These are phyloP conservation scores for Ceratobasidium sp. DNA, from an alignment of 1,284 basidiomycete genomes.

Conservation along the genomic window DNA sequence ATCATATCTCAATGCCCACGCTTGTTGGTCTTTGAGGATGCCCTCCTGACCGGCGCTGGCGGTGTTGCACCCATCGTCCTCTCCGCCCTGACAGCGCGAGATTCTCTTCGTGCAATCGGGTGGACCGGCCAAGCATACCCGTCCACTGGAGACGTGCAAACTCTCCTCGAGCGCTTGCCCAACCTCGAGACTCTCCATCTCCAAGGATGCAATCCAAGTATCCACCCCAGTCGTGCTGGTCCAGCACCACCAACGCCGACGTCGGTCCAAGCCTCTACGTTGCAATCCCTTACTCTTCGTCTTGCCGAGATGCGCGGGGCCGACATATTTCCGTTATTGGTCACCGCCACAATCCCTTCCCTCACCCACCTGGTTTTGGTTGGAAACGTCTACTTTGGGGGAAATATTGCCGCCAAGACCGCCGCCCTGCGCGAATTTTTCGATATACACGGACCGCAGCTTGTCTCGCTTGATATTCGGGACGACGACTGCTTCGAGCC, in stretches of 20 bases:
- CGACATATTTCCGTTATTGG: conserved; percentile 27
- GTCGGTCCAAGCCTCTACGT: conserved; percentile 1
- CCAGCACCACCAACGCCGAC: conserved; percentile 19
- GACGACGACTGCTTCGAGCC: conserved; percentile 36
- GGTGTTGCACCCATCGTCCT: background rate
- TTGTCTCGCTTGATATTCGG: conserved; percentile 31
- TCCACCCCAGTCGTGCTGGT: background rate
- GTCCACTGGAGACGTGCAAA: conserved; percentile 27
- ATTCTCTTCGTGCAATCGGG: conserved; percentile 31
- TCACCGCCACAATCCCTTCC: conserved; percentile 19
- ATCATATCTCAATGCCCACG: conserved; percentile 34
- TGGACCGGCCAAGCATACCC: conserved; percentile 39
- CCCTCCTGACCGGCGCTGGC: conserved; percentile 27
- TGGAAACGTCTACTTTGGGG: conserved; percentile 38
- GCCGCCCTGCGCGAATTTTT: conserved; percentile 38
- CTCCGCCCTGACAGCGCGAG: conserved; percentile 13
- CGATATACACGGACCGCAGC: conserved; percentile 34
- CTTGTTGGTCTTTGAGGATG: conserved; percentile 26
- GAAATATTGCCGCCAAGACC: conserved; percentile 31
- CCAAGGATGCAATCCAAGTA: conserved; percentile 36
- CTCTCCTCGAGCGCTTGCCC: conserved; percentile 15
- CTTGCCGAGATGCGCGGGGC: conserved; percentile 39
- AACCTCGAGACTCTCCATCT: conserved; percentile 38
- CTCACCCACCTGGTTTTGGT: conserved; percentile 22
- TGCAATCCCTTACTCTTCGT: conserved; percentile 24